These are phyloP conservation scores for Debaryomyces robertsiae DNA, from an alignment of 1,139 yeast species.

Conservation along the genomic window DNA sequence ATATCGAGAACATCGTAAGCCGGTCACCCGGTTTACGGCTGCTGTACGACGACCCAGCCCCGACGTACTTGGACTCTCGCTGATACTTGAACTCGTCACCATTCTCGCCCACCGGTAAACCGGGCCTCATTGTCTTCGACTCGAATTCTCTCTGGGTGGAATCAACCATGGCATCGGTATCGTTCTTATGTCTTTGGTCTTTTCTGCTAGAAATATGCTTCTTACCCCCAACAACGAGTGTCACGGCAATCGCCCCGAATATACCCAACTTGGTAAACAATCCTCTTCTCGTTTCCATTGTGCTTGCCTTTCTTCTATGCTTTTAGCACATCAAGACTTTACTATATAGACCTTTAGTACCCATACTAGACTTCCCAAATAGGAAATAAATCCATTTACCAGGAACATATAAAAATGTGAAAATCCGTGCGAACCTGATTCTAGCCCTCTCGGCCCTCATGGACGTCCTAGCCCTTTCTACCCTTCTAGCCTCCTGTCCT, in stretches of 20 bases:
- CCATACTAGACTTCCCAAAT: conserved; percentile 7
- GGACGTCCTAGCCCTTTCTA: too few relatives aligned
- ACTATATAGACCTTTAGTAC: too few relatives aligned
- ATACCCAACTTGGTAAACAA: conserved; percentile 39
- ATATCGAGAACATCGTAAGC: conserved; percentile 36
- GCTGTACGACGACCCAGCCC: conserved; percentile 63
- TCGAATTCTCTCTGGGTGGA: conserved; percentile 37
- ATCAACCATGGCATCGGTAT: conserved; percentile 43
- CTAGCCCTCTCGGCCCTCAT: too few relatives aligned
- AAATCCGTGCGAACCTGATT: too few relatives aligned
- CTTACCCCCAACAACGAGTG: conserved; percentile 38
- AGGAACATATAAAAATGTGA: neutral
- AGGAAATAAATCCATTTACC: neutral
- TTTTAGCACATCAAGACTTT: too few relatives aligned
- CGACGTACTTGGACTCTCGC: conserved; percentile 66
- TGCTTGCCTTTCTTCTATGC: neutral
- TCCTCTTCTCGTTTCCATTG: conserved; percentile 42
- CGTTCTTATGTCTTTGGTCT: conserved; percentile 39
- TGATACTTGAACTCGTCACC: conserved; percentile 16
- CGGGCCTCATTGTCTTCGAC: conserved; percentile 34
- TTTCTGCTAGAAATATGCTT: conserved; percentile 39
- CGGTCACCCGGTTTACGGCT: conserved; percentile 53
- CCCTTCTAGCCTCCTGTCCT: too few relatives aligned
- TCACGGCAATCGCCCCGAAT: conserved; percentile 35
- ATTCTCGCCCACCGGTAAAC: conserved; percentile 30